phyloP scores from a whole-genome alignment of 371 early-diverging fungal species.

The Apophysomyces trapeziformis region DNA sequence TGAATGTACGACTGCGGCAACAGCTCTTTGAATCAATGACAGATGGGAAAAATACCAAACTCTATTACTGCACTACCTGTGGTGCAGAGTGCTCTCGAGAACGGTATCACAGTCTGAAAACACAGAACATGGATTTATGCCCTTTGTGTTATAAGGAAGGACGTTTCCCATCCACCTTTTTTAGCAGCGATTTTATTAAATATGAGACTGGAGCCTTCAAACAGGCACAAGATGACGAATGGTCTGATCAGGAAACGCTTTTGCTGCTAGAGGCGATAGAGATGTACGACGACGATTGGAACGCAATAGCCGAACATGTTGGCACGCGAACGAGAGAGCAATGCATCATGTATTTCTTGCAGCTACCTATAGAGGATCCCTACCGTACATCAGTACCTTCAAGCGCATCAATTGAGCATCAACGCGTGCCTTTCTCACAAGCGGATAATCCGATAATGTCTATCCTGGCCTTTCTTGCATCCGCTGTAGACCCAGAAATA shows the following conservation, averaged over 20 bases:
- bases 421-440: slow-evolving; percentile 80
- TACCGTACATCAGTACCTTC: slow-evolving; percentile 48
- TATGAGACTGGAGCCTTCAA: slow-evolving; percentile 57
- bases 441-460: slow-evolving; percentile 98
- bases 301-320: slow-evolving; percentile 90
- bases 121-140: slow-evolving; percentile 86
- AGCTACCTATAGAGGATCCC: slow-evolving; percentile 95
- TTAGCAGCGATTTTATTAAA: slow-evolving; percentile 89
- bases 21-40: slow-evolving; percentile 55
- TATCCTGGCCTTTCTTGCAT: slow-evolving; percentile 93
- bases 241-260: slow-evolving; percentile 96
- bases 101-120: slow-evolving; percentile 84
- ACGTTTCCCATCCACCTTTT: slow-evolving; percentile 86
- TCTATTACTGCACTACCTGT: slow-evolving; percentile 86
- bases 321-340: slow-evolving; percentile 93
- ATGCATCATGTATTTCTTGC: slow-evolving; percentile 94
- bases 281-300: slow-evolving; percentile 97
- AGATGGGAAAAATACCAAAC: slow-evolving; percentile 41
- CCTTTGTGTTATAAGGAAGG: slow-evolving; percentile 91
- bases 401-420: slow-evolving; percentile 50
- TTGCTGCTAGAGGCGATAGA: slow-evolving; percentile 96
- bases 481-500: slow-evolving; percentile 90
- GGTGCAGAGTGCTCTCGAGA: slow-evolving; percentile 84
- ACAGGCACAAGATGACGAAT: slow-evolving; percentile 66
- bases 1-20: slow-evolving; percentile 58